Base-by-base conservation (phyloP, 2,329 filamentous ascomycete species). In the Pestalotiopsis sp. region DNA sequence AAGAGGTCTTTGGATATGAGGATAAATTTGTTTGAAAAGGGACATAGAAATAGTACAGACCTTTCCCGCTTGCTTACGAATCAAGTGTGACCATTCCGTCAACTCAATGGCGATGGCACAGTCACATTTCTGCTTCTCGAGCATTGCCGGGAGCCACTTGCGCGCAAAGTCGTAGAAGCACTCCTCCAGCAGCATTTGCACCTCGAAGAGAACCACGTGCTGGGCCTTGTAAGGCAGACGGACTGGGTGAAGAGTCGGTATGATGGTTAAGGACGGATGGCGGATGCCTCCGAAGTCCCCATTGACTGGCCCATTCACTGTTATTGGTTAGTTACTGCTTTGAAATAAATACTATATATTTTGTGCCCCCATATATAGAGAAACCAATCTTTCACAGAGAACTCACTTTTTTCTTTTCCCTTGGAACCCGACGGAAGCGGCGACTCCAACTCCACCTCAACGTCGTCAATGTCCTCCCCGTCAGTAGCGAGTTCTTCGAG, bases 111-210 rank as follows among this genome's bases (percentile, higher is more conserved):
- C 78, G 14, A 76, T 74, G 20, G 80, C 71, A 66, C 79, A 82
- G 38, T 75, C 73, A 68, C 80, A 81, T 36, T 70, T 70, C 17
- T 74, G 69, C 14, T 76, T 66, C 57, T 69, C 27, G 31, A 81
- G 70, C 14, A 78, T 66, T 0, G 68, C 68, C 6, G 80, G 78
- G 17, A 79, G 61, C 75, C 76, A 79, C 66, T 73, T 76, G n/a
- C 69, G 72, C 25, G 74, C 73, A 64, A 81, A 83, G 7, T 81
- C 76, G 69, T 81, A 83, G 71, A 80, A 83, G 67, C 76, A 78
- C 67, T 80, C 77, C 69, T 83, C 81, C 4, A 83, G 74, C 20
- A 81, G 60, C 7, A 72, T 69, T 69, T 83, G 81, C 7, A 73
- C 70, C 52, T 74, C 76, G 38, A 73, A 78, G n/a, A 83, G 75